These are phyloP conservation scores for Cenchrus americanus DNA, from an alignment of 176 grass and related monocot genomes.

Conservation along the genomic window DNA sequence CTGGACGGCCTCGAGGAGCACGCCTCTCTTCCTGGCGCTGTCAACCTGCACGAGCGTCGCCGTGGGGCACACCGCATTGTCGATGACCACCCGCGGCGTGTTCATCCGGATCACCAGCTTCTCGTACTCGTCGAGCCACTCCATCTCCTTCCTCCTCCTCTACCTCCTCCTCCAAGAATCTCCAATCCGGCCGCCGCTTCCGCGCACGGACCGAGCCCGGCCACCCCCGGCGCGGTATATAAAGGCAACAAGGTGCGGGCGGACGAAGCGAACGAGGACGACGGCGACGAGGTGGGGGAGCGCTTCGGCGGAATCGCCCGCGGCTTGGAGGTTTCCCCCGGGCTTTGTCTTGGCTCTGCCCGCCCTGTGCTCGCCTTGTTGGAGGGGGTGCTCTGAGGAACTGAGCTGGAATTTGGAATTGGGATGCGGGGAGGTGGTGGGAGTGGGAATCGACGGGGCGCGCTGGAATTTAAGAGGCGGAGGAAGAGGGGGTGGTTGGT, in stretches of 20 bases:
- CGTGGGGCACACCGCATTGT: constrained; percentile 85
- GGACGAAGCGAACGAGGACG: not conserved
- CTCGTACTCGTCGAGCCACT: constrained; percentile 95
- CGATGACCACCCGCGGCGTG: constrained; percentile 80
- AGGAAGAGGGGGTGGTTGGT: not conserved
- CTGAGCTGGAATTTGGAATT: constrained; percentile 19
- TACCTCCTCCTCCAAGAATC: not conserved
- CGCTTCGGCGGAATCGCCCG: constrained; percentile 46
- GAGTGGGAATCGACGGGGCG: not conserved
- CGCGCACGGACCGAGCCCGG: not conserved
- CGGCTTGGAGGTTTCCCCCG: constrained; percentile 8
- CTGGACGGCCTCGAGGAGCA: constrained; percentile 92
- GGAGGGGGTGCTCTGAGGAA: not conserved
- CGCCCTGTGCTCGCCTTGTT: not conserved
- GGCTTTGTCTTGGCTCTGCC: not conserved
- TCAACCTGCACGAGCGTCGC: constrained; percentile 76
- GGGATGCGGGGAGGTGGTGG: not conserved
- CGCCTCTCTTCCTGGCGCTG: constrained; percentile 73
- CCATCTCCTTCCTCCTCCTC: constrained; percentile 44
- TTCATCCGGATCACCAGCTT: constrained; percentile 96
- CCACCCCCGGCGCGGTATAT: not conserved
- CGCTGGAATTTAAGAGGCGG: constrained; percentile 20
- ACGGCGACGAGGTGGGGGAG: not conserved
- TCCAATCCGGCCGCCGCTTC: not conserved
- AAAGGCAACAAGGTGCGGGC: not conserved